Evolutionary conservation across 2,329 filamentous ascomycete species (phyloP).

Genomic region (Ophiostoma perfectum): DNA sequence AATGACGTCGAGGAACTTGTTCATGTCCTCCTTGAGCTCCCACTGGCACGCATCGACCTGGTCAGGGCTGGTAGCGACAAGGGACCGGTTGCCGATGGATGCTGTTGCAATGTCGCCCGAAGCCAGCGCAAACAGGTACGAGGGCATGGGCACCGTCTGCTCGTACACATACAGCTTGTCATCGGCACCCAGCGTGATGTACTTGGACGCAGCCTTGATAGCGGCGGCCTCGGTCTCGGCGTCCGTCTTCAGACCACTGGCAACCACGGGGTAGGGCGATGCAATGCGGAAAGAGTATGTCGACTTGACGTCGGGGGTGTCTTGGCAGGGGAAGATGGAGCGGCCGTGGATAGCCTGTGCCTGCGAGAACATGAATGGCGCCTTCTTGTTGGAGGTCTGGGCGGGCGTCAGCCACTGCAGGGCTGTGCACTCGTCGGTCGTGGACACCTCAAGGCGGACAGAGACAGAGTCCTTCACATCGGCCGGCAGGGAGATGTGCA

Average conservation of each 20-base stretch:
- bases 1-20: conserved; percentile 82
- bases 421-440: conserved; percentile 82
- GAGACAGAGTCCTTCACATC: conserved; percentile 46
- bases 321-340: conserved; percentile 92
- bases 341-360: conserved; percentile 95
- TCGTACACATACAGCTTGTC: conserved; percentile 75
- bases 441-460: conserved; percentile 65
- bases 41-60: conserved; percentile 78
- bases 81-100: conserved; percentile 77
- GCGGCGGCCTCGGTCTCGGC: conserved; percentile 32
- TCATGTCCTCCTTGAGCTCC: conserved; percentile 85
- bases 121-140: conserved; percentile 91
- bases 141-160: conserved; percentile 87
- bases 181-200: conserved; percentile 43
- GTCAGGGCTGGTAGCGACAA: conserved; percentile 82
- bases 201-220: conserved; percentile 31
- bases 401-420: conserved; percentile 91
- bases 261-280: conserved; percentile 83
- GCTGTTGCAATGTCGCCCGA: conserved; percentile 79
- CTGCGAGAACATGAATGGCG: conserved; percentile 97
- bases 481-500: conserved; percentile 57
- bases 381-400: conserved; percentile 92
- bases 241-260: conserved; percentile 62
- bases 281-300: conserved; percentile 85
- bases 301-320: conserved; percentile 96